These are phyloP conservation scores for Pyricularia pennisetigena DNA, from an alignment of 2,329 filamentous ascomycete genomes.

Conservation along the genomic window DNA sequence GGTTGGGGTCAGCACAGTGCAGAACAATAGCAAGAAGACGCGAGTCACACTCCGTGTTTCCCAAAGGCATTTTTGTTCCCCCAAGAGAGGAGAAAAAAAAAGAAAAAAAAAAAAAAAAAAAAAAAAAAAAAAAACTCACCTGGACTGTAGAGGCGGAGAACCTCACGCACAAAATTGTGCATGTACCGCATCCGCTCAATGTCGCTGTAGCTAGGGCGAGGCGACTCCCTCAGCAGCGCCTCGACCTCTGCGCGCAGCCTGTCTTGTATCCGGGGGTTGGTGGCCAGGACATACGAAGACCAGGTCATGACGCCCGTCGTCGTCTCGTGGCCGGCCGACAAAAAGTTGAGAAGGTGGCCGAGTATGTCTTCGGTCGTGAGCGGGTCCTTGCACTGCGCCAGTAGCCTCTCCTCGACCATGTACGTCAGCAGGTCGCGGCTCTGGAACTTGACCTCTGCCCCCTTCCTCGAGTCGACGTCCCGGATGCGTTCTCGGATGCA, in stretches of 20 bases:
- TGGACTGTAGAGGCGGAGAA: conserved; percentile 22
- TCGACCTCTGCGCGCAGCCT: conserved; percentile 23
- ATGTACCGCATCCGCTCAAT: conserved; percentile 19
- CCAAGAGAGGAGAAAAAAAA: too few species aligned
- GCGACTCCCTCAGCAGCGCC: conserved; percentile 25
- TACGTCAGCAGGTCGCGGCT: conserved; percentile 16
- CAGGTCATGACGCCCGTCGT: conserved; percentile 22
- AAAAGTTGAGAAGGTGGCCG: conserved; percentile 16
- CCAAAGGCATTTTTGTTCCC: too few species aligned
- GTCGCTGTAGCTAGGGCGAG: conserved; percentile 5
- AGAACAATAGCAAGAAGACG: too few species aligned
- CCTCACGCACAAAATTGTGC: conserved; percentile 23
- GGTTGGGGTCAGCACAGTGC: neutral
- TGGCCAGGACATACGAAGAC: conserved; percentile 21
- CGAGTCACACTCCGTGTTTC: too few species aligned
- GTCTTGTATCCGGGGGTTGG: conserved; percentile 19
- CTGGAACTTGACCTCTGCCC: conserved; percentile 14
- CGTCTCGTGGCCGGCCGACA: conserved; percentile 22
- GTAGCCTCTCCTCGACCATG: conserved; percentile 15
- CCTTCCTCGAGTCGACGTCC: conserved; percentile 18
- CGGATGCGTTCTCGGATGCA: conserved; percentile 20
- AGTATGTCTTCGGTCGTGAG: conserved; percentile 14
- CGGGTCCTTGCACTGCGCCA: conserved; percentile 5
- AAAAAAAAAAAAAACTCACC: conserved; percentile 14
- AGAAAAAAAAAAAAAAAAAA: too few species aligned